These are phyloP conservation scores for Pythium guiyangense DNA, from an alignment of 352 stramenopile species.

Conservation along the genomic window DNA sequence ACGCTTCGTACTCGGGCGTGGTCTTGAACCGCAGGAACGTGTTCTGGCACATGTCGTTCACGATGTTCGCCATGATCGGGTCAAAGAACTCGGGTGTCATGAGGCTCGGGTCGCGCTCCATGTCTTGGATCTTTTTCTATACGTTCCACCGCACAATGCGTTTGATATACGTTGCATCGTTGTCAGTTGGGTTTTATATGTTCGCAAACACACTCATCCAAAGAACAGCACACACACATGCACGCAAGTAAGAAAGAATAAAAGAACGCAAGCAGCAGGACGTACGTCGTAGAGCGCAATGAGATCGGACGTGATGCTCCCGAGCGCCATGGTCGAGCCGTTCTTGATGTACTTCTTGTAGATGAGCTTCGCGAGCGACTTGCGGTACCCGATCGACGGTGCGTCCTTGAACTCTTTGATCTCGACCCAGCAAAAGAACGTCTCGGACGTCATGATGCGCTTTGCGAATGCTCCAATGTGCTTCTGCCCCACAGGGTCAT, in stretches of 20 bases:
- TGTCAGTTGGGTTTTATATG: background rate
- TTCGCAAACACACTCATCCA: background rate
- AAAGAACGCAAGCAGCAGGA: background rate
- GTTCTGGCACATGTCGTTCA: slow-evolving; percentile 76
- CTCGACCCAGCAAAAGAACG: slow-evolving; percentile 85
- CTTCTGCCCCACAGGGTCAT: slow-evolving; percentile 77
- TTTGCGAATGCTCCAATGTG: slow-evolving; percentile 78
- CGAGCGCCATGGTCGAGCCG: slow-evolving; percentile 65
- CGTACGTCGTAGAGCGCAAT: slow-evolving; percentile 66
- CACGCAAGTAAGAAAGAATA: too few species aligned
- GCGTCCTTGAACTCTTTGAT: slow-evolving; percentile 80
- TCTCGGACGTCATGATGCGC: slow-evolving; percentile 80
- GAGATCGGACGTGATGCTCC: slow-evolving; percentile 69
- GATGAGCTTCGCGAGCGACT: slow-evolving; percentile 77
- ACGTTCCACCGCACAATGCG: too few species aligned
- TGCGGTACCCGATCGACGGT: slow-evolving; percentile 57
- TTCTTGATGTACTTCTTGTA: slow-evolving; percentile 85
- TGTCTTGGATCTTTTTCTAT: slow-evolving; percentile 59
- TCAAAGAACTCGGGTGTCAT: slow-evolving; percentile 74
- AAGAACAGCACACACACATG: background rate
- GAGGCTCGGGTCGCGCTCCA: slow-evolving; percentile 31
- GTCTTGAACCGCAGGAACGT: slow-evolving; percentile 78
- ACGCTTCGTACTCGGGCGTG: slow-evolving; percentile 59
- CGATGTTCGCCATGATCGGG: slow-evolving; percentile 57
- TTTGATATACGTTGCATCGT: background rate